Evolutionary conservation across 352 stramenopile species (phyloP).

Genomic region (Blastocystis sp.): DNA sequence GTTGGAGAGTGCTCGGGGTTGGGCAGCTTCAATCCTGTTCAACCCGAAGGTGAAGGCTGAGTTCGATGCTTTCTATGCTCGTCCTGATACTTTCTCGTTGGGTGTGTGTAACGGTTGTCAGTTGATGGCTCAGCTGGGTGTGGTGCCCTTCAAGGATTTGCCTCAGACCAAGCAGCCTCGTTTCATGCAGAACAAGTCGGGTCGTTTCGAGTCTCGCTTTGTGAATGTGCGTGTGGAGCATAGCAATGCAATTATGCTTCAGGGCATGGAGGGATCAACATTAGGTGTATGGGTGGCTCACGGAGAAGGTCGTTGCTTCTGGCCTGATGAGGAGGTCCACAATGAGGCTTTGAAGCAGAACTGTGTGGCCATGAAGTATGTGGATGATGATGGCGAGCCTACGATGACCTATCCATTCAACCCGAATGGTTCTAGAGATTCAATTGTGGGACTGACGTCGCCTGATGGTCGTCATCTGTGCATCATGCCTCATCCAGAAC

Average conservation of each 20-base stretch:
- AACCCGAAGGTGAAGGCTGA: constrained; percentile 86
- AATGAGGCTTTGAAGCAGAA: constrained; percentile 79
- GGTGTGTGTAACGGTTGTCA: constrained; percentile 98
- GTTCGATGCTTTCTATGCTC: constrained; percentile 87
- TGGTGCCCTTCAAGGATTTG: constrained; percentile 77
- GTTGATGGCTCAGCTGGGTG: constrained; percentile 96
- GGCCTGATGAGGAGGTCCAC: constrained; percentile 82
- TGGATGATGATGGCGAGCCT: constrained; percentile 85
- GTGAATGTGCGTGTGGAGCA: constrained; percentile 84
- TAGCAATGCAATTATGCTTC: constrained; percentile 88
- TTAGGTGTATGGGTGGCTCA: constrained; percentile 94
- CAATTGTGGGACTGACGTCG: constrained; percentile 90
- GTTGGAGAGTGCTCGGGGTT: constrained; percentile 94
- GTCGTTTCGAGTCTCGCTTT: constrained; percentile 91
- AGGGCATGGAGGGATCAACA: constrained; percentile 88
- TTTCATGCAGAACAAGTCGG: constrained; percentile 93
- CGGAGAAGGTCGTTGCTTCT: constrained; percentile 85
- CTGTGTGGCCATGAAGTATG: constrained; percentile 86
- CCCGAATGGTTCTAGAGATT: constrained; percentile 89
- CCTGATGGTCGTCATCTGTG: constrained; percentile 90
- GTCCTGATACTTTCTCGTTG: constrained; percentile 94
- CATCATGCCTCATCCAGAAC: constrained; percentile 98
- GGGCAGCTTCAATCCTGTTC: constrained; percentile 92
- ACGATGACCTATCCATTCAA: constrained; percentile 97
- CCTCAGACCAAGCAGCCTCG: constrained; percentile 76